Percentiles rank a stretch among this genome's conserved stretches.
phyloP scores from a whole-genome alignment of 108 stramenopile genomes.

The Conticribra guillardii region DNA sequence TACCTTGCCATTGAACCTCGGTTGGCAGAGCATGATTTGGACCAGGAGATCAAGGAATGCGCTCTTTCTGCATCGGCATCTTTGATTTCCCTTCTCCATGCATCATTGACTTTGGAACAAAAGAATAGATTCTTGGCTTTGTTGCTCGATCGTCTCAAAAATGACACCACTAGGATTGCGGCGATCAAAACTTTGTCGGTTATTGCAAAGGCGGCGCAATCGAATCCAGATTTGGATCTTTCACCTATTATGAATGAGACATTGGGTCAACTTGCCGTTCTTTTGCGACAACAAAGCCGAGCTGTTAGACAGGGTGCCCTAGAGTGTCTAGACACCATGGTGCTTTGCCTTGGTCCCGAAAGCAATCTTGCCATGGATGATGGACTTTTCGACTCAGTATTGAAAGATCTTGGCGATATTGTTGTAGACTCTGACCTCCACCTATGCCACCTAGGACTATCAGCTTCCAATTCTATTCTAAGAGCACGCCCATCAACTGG shows the following conservation, averaged over 20 bases:
- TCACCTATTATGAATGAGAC: slow-evolving; percentile 76
- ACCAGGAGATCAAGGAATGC: slow-evolving; percentile 98
- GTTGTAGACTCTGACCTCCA: slow-evolving; percentile 93
- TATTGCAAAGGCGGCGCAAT: slow-evolving; percentile 69
- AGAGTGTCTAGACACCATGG: slow-evolving; percentile 77
- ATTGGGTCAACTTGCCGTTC: slow-evolving; percentile 75
- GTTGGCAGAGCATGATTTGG: slow-evolving; percentile 92
- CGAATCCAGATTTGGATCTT: slow-evolving; percentile 61
- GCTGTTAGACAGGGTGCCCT: slow-evolving; percentile 84
- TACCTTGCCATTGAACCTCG: slow-evolving; percentile 90
- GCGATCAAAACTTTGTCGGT: slow-evolving; percentile 88
- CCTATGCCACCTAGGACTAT: slow-evolving; percentile 84
- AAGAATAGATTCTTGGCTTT: slow-evolving; percentile 66
- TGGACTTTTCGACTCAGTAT: slow-evolving; percentile 67
- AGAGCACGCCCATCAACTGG: slow-evolving; percentile 70
- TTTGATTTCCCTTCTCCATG: slow-evolving; percentile 65
- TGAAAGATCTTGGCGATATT: slow-evolving; percentile 78
- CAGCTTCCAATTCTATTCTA: slow-evolving; percentile 66
- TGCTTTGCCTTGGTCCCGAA: slow-evolving; percentile 60
- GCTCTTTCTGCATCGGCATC: slow-evolving; percentile 69
- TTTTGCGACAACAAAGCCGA: slow-evolving; percentile 89
- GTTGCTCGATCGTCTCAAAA: slow-evolving; percentile 88
- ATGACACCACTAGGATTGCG: slow-evolving; percentile 94
- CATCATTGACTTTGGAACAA: slow-evolving; percentile 58
- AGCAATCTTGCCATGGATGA: slow-evolving; percentile 29